A percentile compares a stretch with the other conserved stretches of the same genome.
Conservation (phyloP, 345 rosid genomes). For the Geranium rotundifolium region DNA sequence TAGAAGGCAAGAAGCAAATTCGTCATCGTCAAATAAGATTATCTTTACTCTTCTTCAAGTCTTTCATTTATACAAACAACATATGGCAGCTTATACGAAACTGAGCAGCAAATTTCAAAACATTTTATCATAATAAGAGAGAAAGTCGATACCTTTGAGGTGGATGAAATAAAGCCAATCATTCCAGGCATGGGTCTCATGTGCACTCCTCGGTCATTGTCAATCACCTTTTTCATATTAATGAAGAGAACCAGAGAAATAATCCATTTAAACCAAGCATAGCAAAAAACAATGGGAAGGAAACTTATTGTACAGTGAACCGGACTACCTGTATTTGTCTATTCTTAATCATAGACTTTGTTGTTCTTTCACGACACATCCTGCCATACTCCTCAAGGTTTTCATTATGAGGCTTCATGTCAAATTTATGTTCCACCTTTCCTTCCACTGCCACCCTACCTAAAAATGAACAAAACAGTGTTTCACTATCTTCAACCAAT, state of each 20-base stretch:
- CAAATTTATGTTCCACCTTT: constrained; percentile 75
- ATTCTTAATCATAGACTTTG: constrained; percentile 62
- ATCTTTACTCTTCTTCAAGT: background rate
- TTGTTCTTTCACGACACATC: constrained; percentile 83
- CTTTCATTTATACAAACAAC: background rate
- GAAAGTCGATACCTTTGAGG: constrained; percentile 42
- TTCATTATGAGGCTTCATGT: constrained; percentile 72
- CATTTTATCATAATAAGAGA: background rate
- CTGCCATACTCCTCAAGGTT: constrained; percentile 77
- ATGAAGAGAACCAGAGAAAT: constrained; percentile 1
- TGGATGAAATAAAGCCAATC: constrained; percentile 51
- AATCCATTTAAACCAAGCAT: constrained; percentile 1
- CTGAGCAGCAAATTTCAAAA: background rate
- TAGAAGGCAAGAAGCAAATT: background rate
- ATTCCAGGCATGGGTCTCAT: constrained; percentile 97
- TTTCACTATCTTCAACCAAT: too few species aligned
- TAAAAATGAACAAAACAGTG: constrained; percentile 12
- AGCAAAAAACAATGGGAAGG: background rate
- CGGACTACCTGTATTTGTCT: constrained; percentile 66
- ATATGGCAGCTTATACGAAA: background rate
- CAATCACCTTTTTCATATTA: constrained; percentile 44
- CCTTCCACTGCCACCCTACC: constrained; percentile 62
- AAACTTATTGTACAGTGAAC: background rate
- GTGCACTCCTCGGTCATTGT: constrained; percentile 77
- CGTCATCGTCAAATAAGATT: background rate